Conservation (phyloP, 352 stramenopile species). For the Pythium dissotocum region DNA sequence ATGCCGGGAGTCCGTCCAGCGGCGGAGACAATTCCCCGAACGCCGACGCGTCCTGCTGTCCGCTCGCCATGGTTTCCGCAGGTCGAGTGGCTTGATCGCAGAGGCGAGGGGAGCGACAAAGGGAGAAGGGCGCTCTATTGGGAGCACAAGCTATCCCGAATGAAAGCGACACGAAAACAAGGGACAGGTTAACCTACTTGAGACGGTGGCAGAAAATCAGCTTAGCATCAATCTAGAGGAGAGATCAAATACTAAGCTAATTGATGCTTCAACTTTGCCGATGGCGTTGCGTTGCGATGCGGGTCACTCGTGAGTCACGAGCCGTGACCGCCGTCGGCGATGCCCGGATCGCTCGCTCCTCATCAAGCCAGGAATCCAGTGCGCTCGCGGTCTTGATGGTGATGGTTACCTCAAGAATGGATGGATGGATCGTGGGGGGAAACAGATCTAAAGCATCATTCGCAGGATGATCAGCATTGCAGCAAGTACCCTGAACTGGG, state of each 20-base stretch:
- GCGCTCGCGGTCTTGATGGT: too few species aligned
- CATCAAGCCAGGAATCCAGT: too few species aligned
- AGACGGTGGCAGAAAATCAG: too few species aligned
- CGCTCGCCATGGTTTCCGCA: conserved; percentile 11
- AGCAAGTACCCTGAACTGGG: too few species aligned
- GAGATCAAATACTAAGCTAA: too few species aligned
- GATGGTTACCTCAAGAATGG: too few species aligned
- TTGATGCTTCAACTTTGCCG: too few species aligned
- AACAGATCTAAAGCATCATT: neutral
- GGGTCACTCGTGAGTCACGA: too few species aligned
- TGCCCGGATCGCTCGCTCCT: too few species aligned
- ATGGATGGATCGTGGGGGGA: neutral
- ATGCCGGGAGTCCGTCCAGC: conserved; percentile 59
- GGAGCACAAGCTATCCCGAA: neutral
- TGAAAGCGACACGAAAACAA: neutral
- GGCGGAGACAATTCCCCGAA: conserved; percentile 39
- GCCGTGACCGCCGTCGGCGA: too few species aligned
- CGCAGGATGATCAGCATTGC: neutral
- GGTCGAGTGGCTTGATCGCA: neutral
- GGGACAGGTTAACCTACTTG: neutral
- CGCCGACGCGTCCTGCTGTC: conserved; percentile 24
- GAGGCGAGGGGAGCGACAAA: neutral
- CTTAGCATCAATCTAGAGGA: too few species aligned
- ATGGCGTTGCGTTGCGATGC: too few species aligned
- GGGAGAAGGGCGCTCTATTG: neutral